phyloP scores from a whole-genome alignment of 768 basidiomycete genomes.

The Russula abietina region DNA sequence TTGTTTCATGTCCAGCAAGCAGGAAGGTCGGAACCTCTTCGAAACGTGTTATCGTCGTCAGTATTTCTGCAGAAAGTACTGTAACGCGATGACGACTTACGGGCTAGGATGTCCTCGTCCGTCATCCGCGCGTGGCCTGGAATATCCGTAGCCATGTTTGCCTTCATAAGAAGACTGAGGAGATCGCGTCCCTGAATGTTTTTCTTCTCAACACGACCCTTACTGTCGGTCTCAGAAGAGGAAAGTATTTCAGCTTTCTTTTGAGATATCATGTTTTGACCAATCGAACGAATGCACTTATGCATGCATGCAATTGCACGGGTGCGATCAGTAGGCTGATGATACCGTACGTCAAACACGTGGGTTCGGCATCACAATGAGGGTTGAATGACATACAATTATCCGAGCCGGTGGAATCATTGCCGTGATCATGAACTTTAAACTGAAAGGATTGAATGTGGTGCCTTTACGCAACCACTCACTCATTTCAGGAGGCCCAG shows the following conservation, averaged over 20 bases:
- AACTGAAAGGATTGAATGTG: slow-evolving; percentile 8
- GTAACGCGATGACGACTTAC: slow-evolving; percentile 32
- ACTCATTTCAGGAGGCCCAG: slow-evolving; percentile 1
- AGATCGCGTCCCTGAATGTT: slow-evolving; percentile 44
- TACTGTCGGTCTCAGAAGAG: slow-evolving; percentile 25
- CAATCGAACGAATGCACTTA: slow-evolving; percentile 28
- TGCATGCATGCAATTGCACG: slow-evolving; percentile 2
- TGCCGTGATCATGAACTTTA: slow-evolving; percentile 7
- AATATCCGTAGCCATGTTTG: slow-evolving; percentile 59
- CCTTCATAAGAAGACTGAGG: slow-evolving; percentile 52
- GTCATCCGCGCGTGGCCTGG: slow-evolving; percentile 49
- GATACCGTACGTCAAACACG: not conserved
- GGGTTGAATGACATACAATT: slow-evolving; percentile 10
- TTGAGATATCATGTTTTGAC: slow-evolving; percentile 29
- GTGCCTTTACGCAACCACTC: slow-evolving; percentile 16
- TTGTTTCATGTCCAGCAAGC: slow-evolving; percentile 56
- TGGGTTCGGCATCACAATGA: not conserved
- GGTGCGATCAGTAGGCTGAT: slow-evolving; percentile 11
- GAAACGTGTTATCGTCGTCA: not conserved
- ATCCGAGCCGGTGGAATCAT: slow-evolving; percentile 8
- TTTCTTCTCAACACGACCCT: slow-evolving; percentile 33
- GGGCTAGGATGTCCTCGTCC: slow-evolving; percentile 56
- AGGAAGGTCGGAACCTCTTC: slow-evolving; percentile 58
- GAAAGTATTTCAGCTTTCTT: slow-evolving; percentile 34
- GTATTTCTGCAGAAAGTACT: not conserved